phyloP scores from a whole-genome alignment of 257 asterid genomes.

The Nicotiana tomentosiformis region DNA sequence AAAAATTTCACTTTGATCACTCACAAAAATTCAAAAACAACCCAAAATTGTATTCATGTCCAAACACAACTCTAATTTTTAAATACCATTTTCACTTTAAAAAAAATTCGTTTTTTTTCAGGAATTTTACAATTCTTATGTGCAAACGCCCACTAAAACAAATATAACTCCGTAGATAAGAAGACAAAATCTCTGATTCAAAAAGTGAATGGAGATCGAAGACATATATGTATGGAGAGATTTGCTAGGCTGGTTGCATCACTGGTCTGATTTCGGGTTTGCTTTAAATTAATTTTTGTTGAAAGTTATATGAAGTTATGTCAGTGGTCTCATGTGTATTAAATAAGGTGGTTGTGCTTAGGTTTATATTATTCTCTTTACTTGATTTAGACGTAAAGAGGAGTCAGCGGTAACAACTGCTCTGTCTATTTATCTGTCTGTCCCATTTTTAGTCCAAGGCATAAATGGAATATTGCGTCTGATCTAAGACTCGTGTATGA shows the following conservation, averaged over 20 bases:
- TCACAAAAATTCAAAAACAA: no score
- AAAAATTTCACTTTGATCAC: no score
- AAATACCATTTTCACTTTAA: no score
- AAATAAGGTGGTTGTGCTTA: neutral
- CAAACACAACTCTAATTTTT: no score
- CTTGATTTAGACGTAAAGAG: neutral
- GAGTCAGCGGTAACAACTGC: neutral
- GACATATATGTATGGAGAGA: neutral
- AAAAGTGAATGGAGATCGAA: neutral
- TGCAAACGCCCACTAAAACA: no score
- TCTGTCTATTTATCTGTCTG: neutral
- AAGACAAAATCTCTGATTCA: neutral
- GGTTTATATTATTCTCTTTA: neutral
- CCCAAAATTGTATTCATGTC: no score
- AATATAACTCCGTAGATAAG: neutral
- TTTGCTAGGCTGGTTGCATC: neutral
- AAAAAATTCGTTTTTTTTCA: no score
- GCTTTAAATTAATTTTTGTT: neutral
- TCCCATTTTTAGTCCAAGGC: neutral
- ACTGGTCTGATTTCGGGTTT: neutral
- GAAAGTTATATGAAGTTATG: neutral
- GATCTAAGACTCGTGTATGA: no score
- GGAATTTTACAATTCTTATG: no score
- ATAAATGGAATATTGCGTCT: no score
- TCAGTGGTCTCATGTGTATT: neutral